These are phyloP conservation scores for Aphanomyces invadans DNA, from an alignment of 352 stramenopile species.

Conservation along the genomic window DNA sequence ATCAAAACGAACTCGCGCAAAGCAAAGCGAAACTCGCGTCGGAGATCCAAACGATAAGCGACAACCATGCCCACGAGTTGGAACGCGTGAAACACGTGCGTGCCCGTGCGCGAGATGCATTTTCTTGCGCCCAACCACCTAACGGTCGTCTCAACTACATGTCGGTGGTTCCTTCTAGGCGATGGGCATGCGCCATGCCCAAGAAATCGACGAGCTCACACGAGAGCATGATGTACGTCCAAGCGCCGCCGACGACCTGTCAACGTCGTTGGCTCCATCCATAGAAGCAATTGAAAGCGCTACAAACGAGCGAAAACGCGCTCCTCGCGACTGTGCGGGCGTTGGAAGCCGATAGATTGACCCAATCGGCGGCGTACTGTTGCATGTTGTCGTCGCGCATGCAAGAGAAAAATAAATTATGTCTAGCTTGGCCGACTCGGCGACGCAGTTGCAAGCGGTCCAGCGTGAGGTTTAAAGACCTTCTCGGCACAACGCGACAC, in stretches of 20 bases:
- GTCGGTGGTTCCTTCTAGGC: no score
- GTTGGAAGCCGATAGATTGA: not conserved
- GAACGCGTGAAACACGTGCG: not conserved
- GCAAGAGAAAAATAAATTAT: no score
- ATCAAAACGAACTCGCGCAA: not conserved
- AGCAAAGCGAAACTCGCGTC: not conserved
- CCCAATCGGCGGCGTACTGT: not conserved
- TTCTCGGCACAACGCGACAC: no score
- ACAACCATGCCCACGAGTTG: conserved; percentile 3
- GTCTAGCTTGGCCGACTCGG: not conserved
- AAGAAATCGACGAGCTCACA: not conserved
- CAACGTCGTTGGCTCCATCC: no score
- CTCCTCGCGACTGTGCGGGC: not conserved
- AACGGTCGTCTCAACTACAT: no score
- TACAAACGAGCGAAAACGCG: not conserved
- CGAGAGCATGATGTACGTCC: not conserved
- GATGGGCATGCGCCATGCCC: conserved; percentile 1
- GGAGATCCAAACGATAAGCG: not conserved
- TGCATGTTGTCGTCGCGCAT: not conserved
- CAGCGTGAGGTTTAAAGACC: not conserved
- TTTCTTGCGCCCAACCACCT: no score
- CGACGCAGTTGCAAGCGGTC: not conserved
- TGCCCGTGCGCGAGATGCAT: no score
- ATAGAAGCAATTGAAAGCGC: not conserved
- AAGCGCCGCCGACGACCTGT: no score